Evolutionary conservation across 495 filamentous ascomycete genomes (phyloP), one percentile per base, ranked within the genome.

Genomic region (Articulospora tetracladia): DNA sequence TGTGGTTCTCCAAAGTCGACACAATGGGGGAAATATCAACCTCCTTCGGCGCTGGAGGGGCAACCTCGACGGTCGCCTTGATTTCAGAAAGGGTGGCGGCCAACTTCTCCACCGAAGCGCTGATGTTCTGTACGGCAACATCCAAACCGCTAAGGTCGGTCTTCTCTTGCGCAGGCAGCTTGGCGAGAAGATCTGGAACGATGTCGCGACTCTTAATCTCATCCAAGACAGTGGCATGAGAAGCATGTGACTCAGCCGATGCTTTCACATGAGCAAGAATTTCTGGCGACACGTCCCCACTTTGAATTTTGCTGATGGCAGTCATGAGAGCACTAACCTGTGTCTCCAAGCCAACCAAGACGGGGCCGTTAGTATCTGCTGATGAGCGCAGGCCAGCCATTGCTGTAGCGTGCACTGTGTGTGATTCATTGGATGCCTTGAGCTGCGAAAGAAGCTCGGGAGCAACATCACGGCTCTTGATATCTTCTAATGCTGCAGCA

Each of bases 401-500:
- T 2, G 58, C 30, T 4, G 30, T 25, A 12, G 58, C 26, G 32
- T 61, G 63, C 13, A 54, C 10, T 2, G 63, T 50, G 24, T 58
- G 58, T 39, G 58, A 48, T 27, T 58, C 63, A 20, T 59, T 65
- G 3, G 63, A 65, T 4, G 50, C 22, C 36, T 61, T 54, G n/a
- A 62, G 23, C 17, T 23, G 47, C 2, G 39, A 41, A 12, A 60
- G 32, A 44, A 60, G 51, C 34, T 60, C 49, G 10, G 58, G 24
- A 25, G 20, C 17, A 12, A 47, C 44, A 25, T 55, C 39, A 15
- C 39, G 39, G 30, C 48, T 26, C 39, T 59, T 55, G n/a, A 59
- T 24, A 6, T 58, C 50, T n/a, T 32, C 28, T 2, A 64, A 46
- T 19, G 57, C 26, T 11, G 52, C 12, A 13, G 56, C 24, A 22